Conservation (phyloP, 495 filamentous ascomycete species). For the Echria macrotheca region DNA sequence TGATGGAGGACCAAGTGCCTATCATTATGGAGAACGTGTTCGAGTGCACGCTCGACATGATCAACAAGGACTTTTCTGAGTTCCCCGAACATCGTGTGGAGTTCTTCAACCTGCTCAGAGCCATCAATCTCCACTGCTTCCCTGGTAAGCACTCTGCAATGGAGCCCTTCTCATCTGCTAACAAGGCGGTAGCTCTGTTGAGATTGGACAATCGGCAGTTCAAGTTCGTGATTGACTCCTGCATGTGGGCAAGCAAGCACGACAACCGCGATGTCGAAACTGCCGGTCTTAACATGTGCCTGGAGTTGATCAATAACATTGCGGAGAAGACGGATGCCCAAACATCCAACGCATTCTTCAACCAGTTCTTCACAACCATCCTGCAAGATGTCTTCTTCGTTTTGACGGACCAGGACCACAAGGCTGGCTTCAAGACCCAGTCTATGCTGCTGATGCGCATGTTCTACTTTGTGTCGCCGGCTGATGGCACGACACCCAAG, state of each 20-base stretch:
- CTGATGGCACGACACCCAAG: slow-evolving; percentile 61
- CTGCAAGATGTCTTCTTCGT: slow-evolving; percentile 99
- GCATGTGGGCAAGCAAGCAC: slow-evolving; percentile 99
- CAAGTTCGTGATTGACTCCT: slow-evolving; percentile 98
- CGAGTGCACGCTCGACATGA: slow-evolving; percentile 98
- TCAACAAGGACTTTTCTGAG: slow-evolving; percentile 99
- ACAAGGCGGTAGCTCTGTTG: slow-evolving; percentile 55
- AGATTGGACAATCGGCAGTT: slow-evolving; percentile 93
- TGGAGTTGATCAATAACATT: slow-evolving; percentile 96
- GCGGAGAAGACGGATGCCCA: slow-evolving; percentile 76
- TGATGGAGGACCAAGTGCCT: slow-evolving; percentile 98
- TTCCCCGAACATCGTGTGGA: slow-evolving; percentile 97
- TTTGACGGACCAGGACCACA: slow-evolving; percentile 94
- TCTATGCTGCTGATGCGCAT: slow-evolving; percentile 88
- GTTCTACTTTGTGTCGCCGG: slow-evolving; percentile 81
- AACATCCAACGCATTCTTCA: slow-evolving; percentile 92
- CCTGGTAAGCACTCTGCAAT: slow-evolving; percentile 33
- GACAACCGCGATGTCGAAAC: slow-evolving; percentile 97
- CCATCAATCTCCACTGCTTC: slow-evolving; percentile 97
- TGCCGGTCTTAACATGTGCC: slow-evolving; percentile 97
- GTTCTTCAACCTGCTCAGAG: slow-evolving; percentile 93
- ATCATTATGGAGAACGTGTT: slow-evolving; percentile 98
- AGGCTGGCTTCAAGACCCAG: slow-evolving; percentile 97
- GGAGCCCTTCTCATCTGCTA: too few relatives aligned
- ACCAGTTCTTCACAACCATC: slow-evolving; percentile 90